phyloP scores from a whole-genome alignment of 805 yeast genomes.

The Lipomyces mesembrius region DNA sequence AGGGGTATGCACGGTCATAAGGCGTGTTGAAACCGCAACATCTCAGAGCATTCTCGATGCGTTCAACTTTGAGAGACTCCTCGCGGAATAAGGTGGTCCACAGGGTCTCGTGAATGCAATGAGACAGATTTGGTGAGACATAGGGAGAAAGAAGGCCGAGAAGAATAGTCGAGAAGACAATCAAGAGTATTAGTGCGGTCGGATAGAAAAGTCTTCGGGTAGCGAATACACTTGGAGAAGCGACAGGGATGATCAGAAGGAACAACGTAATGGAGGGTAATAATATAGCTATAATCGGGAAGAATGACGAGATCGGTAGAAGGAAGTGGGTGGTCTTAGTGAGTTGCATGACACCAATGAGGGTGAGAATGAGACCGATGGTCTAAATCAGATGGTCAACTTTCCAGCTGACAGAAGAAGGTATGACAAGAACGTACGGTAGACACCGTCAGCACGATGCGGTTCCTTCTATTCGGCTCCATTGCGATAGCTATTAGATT shows the following conservation, averaged over 20 bases:
- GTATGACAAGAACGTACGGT: slow-evolving; percentile 3
- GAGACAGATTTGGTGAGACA: slow-evolving; percentile 14
- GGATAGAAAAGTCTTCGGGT: slow-evolving; percentile 25
- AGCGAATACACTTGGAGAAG: slow-evolving; percentile 22
- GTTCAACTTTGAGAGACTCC: slow-evolving; percentile 12
- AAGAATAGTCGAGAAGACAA: slow-evolving; percentile 21
- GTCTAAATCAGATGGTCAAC: slow-evolving; percentile 12
- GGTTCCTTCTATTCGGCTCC: slow-evolving; percentile 4
- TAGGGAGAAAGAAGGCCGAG: slow-evolving; percentile 30
- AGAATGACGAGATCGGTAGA: slow-evolving; percentile 22
- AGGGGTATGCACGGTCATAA: slow-evolving; percentile 31
- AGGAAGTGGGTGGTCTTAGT: slow-evolving; percentile 30
- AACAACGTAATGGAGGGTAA: slow-evolving; percentile 21
- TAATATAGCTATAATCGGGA: slow-evolving; percentile 28
- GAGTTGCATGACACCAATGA: slow-evolving; percentile 35
- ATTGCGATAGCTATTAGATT: background rate
- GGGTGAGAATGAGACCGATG: slow-evolving; percentile 28
- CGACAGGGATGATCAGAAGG: slow-evolving; percentile 24
- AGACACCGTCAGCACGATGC: background rate
- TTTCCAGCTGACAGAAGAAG: background rate
- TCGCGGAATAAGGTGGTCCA: slow-evolving; percentile 19
- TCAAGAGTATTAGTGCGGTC: slow-evolving; percentile 16
- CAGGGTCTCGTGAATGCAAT: slow-evolving; percentile 24
- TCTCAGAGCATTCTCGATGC: slow-evolving; percentile 24
- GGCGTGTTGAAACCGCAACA: slow-evolving; percentile 33